Evolutionary conservation across 2,329 filamentous ascomycete genomes (phyloP).

Genomic region (Neodidymelliopsis sp.): DNA sequence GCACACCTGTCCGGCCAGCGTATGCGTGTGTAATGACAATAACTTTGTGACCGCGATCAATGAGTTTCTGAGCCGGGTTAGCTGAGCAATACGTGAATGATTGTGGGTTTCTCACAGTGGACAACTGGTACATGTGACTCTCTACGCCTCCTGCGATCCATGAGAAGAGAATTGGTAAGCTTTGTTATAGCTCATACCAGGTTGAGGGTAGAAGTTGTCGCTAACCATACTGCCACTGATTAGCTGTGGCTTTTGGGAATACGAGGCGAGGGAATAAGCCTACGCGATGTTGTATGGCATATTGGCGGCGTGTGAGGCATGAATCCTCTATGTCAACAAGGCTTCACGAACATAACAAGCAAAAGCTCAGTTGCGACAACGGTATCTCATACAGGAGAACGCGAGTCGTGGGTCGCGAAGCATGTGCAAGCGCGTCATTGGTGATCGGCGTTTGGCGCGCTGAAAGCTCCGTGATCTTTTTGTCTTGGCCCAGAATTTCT

Average conservation of each 20-base stretch:
- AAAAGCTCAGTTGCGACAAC: no score
- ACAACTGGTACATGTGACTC: constrained; percentile 97
- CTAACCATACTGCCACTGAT: constrained; percentile 77
- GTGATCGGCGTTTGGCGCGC: constrained; percentile 34
- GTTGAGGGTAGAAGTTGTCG: constrained; percentile 99
- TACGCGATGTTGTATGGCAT: constrained; percentile 78
- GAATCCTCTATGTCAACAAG: constrained; percentile 22
- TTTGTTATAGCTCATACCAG: constrained; percentile 58
- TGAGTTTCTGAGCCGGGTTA: constrained; percentile 71
- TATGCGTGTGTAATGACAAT: constrained; percentile 97
- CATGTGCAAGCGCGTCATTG: constrained; percentile 24
- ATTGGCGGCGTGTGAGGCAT: constrained; percentile 31
- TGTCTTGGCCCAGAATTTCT: constrained; percentile 16
- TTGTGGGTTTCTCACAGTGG: constrained; percentile 63
- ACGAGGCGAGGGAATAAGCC: constrained; percentile 35
- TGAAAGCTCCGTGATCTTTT: constrained; percentile 19
- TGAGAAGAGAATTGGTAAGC: constrained; percentile 25
- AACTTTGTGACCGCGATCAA: constrained; percentile 97
- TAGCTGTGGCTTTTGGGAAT: constrained; percentile 12
- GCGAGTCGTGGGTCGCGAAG: constrained; percentile 7
- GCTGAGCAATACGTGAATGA: neutral
- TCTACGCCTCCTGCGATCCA: constrained; percentile 76
- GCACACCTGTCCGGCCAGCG: constrained; percentile 85
- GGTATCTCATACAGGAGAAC: neutral
- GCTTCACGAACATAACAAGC: constrained; percentile 33